These are phyloP conservation scores for Diaporthe sp. DNA, from an alignment of 2,329 filamentous ascomycete species.

Conservation along the genomic window DNA sequence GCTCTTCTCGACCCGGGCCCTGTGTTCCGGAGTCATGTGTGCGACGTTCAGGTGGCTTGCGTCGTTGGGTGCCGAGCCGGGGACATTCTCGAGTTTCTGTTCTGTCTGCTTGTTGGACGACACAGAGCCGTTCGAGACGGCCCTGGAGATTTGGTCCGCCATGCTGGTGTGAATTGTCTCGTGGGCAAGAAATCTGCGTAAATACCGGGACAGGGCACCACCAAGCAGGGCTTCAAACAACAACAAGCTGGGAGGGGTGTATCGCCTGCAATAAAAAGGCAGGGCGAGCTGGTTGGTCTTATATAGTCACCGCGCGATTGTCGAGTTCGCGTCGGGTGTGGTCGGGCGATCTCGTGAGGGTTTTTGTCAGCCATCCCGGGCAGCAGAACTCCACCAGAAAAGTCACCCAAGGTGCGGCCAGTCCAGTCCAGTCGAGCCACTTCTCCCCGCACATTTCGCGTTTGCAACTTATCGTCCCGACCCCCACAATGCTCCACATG, in stretches of 20 bases:
- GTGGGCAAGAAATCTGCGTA: not conserved
- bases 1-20: slow-evolving; percentile 70
- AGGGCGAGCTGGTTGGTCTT: not conserved
- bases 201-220: slow-evolving; percentile 5
- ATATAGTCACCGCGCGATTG: not conserved
- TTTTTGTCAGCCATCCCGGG: slow-evolving; percentile 8
- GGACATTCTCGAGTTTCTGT: slow-evolving; percentile 24
- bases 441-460: slow-evolving; percentile 17
- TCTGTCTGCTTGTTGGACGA: slow-evolving; percentile 36
- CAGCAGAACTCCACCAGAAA: not conserved
- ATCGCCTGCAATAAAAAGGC: not conserved
- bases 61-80: not conserved
- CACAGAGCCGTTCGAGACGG: slow-evolving; percentile 17
- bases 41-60: slow-evolving; percentile 31
- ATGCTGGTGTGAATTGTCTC: slow-evolving; percentile 31
- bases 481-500: slow-evolving; percentile 28
- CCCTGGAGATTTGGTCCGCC: slow-evolving; percentile 40
- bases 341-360: slow-evolving; percentile 4
- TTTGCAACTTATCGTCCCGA: not conserved
- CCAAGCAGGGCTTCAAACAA: slow-evolving; percentile 17
- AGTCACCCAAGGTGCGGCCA: slow-evolving; percentile 2
- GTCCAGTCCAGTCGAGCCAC: slow-evolving; percentile 22
- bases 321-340: not conserved
- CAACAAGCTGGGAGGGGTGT: slow-evolving; percentile 7
- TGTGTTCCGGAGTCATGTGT: slow-evolving; percentile 58